Evolutionary conservation across 495 filamentous ascomycete genomes (phyloP).

Genomic region (Penicillium fimorum): DNA sequence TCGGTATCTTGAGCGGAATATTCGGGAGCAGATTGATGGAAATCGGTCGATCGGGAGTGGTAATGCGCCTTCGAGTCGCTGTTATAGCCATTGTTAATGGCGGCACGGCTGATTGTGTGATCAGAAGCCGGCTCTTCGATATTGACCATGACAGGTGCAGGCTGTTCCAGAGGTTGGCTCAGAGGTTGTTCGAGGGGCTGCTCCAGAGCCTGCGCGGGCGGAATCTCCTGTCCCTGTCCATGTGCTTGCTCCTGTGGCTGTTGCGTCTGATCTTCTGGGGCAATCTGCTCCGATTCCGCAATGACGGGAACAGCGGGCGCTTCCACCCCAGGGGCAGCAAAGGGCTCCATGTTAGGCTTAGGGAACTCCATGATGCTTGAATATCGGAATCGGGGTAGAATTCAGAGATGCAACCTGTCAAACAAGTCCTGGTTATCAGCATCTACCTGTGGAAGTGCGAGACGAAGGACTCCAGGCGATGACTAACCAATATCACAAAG

Average conservation of each 20-base stretch:
- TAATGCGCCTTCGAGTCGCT: slow-evolving; percentile 48
- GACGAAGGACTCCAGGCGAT: not conserved
- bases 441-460: not conserved
- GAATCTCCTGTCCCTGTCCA: slow-evolving; percentile 5
- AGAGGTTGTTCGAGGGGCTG: slow-evolving; percentile 11
- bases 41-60: slow-evolving; percentile 44
- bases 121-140: slow-evolving; percentile 38
- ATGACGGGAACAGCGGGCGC: slow-evolving; percentile 17
- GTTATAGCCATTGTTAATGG: slow-evolving; percentile 40
- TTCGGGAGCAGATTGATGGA: slow-evolving; percentile 42
- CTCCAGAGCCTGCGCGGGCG: slow-evolving; percentile 23
- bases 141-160: slow-evolving; percentile 26
- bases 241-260: slow-evolving; percentile 13
- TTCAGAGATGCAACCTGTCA: slow-evolving; percentile 16
- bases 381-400: not conserved
- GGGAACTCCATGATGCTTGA: slow-evolving; percentile 30
- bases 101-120: slow-evolving; percentile 26
- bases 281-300: slow-evolving; percentile 30
- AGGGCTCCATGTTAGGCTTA: slow-evolving; percentile 23
- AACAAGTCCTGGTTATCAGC: slow-evolving; percentile 5
- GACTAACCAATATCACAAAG: slow-evolving; percentile 16
- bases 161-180: slow-evolving; percentile 16
- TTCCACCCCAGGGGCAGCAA: slow-evolving; percentile 28
- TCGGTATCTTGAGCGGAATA: slow-evolving; percentile 45
- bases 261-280: slow-evolving; percentile 25